These are phyloP conservation scores for Kappamyces sp. DNA, from an alignment of 192 early-diverging fungal genomes.

Conservation along the genomic window DNA sequence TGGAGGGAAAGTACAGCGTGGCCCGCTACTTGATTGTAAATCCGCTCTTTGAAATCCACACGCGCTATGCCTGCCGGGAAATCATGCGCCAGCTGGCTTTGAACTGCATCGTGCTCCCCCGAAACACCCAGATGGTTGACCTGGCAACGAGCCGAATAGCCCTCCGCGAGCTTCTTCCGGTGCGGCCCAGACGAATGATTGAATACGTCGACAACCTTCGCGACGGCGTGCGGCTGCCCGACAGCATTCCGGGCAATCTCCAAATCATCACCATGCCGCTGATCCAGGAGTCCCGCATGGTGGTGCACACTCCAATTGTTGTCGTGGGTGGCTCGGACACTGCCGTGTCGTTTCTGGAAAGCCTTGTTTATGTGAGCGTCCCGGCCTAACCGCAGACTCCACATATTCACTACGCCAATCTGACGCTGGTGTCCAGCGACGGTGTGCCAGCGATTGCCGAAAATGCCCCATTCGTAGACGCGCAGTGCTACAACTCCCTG, in stretches of 20 bases:
- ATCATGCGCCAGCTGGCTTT: slow-evolving; percentile 34
- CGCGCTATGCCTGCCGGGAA: slow-evolving; percentile 41
- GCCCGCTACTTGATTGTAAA: slow-evolving; percentile 35
- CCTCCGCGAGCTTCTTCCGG: slow-evolving; percentile 39
- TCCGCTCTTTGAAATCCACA: slow-evolving; percentile 39
- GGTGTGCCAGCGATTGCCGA: slow-evolving; percentile 21
- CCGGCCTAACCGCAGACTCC: slow-evolving; percentile 21
- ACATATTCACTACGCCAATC: slow-evolving; percentile 37
- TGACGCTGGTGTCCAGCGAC: slow-evolving; percentile 34
- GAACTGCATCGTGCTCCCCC: slow-evolving; percentile 32
- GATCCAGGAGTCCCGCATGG: slow-evolving; percentile 42
- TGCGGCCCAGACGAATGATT: slow-evolving; percentile 35
- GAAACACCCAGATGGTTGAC: slow-evolving; percentile 23
- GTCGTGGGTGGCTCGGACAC: slow-evolving; percentile 51
- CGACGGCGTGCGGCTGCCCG: slow-evolving; percentile 32
- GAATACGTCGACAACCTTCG: slow-evolving; percentile 37
- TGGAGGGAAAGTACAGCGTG: slow-evolving; percentile 21
- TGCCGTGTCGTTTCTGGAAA: slow-evolving; percentile 45
- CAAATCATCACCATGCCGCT: slow-evolving; percentile 33
- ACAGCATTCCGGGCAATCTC: slow-evolving; percentile 30
- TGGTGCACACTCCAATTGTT: slow-evolving; percentile 44
- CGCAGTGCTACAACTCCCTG: slow-evolving; percentile 27
- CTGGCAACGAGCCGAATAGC: slow-evolving; percentile 23
- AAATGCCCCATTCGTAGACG: slow-evolving; percentile 21
- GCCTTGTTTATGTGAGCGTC: slow-evolving; percentile 41